A percentile compares a stretch with the other conserved stretches of the same genome.
Conservation (phyloP, 495 filamentous ascomycete species). For the Cairneyella variabilis region DNA sequence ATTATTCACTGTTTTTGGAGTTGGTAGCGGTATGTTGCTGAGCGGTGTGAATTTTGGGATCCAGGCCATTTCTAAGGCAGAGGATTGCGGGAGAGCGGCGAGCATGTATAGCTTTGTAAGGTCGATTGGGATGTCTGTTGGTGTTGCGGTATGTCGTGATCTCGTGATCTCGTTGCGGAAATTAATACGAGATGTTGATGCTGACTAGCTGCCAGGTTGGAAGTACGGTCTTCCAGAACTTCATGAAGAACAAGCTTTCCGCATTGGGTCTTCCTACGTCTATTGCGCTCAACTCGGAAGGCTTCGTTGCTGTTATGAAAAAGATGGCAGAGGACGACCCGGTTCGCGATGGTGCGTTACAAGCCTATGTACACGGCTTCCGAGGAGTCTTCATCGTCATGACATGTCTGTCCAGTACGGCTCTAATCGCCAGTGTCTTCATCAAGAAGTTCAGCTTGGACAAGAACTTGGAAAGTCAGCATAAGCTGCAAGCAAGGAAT, state of each 20-base stretch:
- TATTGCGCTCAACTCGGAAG: conserved; percentile 4
- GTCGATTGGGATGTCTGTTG: conserved; percentile 45
- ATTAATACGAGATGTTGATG: not conserved
- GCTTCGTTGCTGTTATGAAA: not conserved
- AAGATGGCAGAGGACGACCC: not conserved
- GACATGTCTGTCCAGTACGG: not conserved
- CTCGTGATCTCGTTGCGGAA: too few relatives aligned
- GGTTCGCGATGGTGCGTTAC: not conserved
- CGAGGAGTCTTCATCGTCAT: not conserved
- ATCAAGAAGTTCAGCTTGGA: not conserved
- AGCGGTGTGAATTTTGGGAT: conserved; percentile 44
- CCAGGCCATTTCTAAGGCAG: conserved; percentile 38
- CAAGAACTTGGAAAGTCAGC: not conserved
- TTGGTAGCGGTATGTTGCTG: conserved; percentile 51
- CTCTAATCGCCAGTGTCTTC: not conserved
- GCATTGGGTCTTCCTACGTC: not conserved
- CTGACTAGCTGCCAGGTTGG: conserved; percentile 27
- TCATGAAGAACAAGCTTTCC: conserved; percentile 42
- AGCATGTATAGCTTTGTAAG: conserved; percentile 56
- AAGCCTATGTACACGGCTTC: conserved; percentile 4
- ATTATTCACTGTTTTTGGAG: conserved; percentile 43
- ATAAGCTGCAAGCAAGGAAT: not conserved
- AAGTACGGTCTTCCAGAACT: conserved; percentile 54
- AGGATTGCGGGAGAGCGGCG: conserved; percentile 50
- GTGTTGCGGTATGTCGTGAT: conserved; percentile 33